Evolutionary conservation across 2,329 filamentous ascomycete species (phyloP).

Genomic region (Arthrobotrys sphaeroides): DNA sequence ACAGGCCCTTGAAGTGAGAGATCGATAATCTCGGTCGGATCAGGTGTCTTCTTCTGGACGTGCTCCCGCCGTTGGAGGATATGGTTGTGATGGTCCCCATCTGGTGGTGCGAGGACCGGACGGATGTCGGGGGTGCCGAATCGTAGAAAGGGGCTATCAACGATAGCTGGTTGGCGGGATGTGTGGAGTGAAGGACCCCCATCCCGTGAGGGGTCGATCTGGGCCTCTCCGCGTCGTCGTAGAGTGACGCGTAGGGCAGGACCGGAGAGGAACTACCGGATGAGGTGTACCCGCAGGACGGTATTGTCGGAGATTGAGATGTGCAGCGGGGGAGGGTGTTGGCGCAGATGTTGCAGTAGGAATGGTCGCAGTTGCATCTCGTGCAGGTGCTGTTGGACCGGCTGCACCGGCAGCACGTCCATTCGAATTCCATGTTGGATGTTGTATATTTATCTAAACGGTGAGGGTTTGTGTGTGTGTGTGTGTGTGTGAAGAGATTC

Average conservation of each 20-base stretch:
- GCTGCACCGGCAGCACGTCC: slow-evolving; percentile 52
- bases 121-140: slow-evolving; percentile 39
- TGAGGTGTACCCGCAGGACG: slow-evolving; percentile 39
- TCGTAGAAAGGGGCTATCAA: slow-evolving; percentile 52
- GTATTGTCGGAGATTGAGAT: slow-evolving; percentile 36
- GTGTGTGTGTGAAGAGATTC: slow-evolving; percentile 29
- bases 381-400: slow-evolving; percentile 52
- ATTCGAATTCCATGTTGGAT: slow-evolving; percentile 53
- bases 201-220: slow-evolving; percentile 47
- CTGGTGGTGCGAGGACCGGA: slow-evolving; percentile 16
- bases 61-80: slow-evolving; percentile 46
- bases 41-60: slow-evolving; percentile 39
- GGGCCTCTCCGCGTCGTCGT: slow-evolving; percentile 41
- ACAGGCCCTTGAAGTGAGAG: slow-evolving; percentile 51
- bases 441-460: too few species aligned
- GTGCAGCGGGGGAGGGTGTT: slow-evolving; percentile 44
- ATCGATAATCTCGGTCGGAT: slow-evolving; percentile 48
- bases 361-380: slow-evolving; percentile 51
- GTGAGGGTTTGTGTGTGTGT: not conserved
- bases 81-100: slow-evolving; percentile 50
- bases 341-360: slow-evolving; percentile 52
- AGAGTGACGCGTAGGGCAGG: slow-evolving; percentile 39
- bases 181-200: slow-evolving; percentile 46
- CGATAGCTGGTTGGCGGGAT: slow-evolving; percentile 47
- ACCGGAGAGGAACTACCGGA: slow-evolving; percentile 46